phyloP scores from a whole-genome alignment of 345 rosid genomes.

The Clausena lansium region DNA sequence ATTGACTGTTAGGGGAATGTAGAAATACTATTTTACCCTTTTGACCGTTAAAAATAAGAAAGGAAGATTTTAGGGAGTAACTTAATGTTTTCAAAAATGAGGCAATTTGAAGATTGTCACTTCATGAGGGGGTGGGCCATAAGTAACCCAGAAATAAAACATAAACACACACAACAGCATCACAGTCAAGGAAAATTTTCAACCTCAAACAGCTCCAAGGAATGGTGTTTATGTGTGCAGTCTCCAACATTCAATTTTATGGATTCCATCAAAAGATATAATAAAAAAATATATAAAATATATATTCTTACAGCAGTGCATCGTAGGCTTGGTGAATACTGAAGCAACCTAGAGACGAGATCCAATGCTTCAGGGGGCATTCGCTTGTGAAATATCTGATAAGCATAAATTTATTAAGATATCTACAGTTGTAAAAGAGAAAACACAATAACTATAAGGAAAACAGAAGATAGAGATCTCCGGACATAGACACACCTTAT shows the following conservation, averaged over 20 bases:
- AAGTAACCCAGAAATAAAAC: too few relatives aligned
- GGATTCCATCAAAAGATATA: background rate
- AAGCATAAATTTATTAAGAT: slow-evolving; percentile 2
- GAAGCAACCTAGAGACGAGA: slow-evolving; percentile 84
- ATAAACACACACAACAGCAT: background rate
- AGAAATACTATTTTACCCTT: too few relatives aligned
- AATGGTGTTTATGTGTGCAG: background rate
- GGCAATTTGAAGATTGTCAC: too few relatives aligned
- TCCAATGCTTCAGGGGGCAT: slow-evolving; percentile 80
- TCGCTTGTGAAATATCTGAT: slow-evolving; percentile 71
- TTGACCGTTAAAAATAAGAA: too few relatives aligned
- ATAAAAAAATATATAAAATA: background rate
- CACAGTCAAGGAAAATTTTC: background rate
- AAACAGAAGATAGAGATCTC: slow-evolving; percentile 1
- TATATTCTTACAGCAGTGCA: slow-evolving; percentile 76
- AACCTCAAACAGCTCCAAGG: background rate
- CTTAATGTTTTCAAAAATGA: too few relatives aligned
- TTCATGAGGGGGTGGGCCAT: too few relatives aligned
- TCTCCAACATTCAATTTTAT: background rate
- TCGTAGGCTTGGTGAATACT: slow-evolving; percentile 81
- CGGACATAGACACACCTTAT: slow-evolving; percentile 56
- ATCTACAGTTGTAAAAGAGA: background rate
- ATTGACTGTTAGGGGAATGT: too few relatives aligned
- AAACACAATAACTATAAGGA: background rate
- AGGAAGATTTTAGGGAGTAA: too few relatives aligned